Evolutionary conservation across 352 stramenopile species (phyloP), one percentile per base, ranked within the genome.

Genomic region (Phytophthora pinifolia): DNA sequence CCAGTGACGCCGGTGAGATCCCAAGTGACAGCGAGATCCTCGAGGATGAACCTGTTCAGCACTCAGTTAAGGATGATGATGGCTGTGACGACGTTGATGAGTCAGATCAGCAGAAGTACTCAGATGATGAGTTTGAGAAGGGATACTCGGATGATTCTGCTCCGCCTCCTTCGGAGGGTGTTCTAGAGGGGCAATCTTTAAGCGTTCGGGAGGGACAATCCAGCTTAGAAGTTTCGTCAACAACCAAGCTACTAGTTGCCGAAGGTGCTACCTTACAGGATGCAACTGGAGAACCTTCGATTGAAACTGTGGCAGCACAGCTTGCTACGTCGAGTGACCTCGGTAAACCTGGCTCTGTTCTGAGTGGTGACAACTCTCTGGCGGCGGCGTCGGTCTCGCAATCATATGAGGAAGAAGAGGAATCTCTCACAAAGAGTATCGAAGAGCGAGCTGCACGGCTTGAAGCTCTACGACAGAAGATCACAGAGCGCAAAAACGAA

Each of bases 341-440:
- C 22, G 22, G 22, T 4, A 27, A 27, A 6, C 2, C 22, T n/a
- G 53, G 39, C 29, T 32, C 4, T 38, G 27, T 17, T 53, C 10
- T 25, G 29, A 44, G 49, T 22, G 54, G 54, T 18, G 43, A 25
- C 25, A 63, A 55, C 12, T 10, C 4, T 12, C 25, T 62, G 9
- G n/a, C 5, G 1, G 12, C n/a, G n/a, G n/a, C n/a, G n/a, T n/a
- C n/a, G n/a, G 25, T 37, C 3, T 76, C 60, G 1, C 14, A 64
- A 6, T 73, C 65, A 6, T 17, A 46, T 2, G 79, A 55, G 18
- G 29, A 64, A 30, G 61, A 72, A 46, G 74, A 77, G 4, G 76
- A 82, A 18, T 38, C 61, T 6, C 43, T 87, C 7, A 72, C 67
- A 3, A 86, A 80, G 15, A 91, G 78, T 51, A 85, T 91, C 46